Evolutionary conservation across 192 early-diverging fungal genomes (phyloP).

Genomic region (Piromyces finnis): DNA sequence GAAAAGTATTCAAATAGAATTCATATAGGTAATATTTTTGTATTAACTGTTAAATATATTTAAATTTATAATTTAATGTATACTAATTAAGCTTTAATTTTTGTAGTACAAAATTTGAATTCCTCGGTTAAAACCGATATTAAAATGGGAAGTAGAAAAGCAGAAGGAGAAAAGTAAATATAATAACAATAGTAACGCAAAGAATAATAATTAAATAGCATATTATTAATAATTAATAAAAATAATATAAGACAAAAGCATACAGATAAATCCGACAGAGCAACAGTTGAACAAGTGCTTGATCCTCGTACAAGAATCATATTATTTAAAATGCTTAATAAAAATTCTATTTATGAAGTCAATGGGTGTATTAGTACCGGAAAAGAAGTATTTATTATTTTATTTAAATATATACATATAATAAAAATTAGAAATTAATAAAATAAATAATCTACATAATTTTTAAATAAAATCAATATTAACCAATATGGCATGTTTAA

Average conservation of each 20-base stretch:
- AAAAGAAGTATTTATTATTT: conserved; percentile 45
- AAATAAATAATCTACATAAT: too few relatives aligned
- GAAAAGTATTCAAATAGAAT: conserved; percentile 49
- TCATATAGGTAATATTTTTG: conserved; percentile 47
- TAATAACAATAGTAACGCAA: too few relatives aligned
- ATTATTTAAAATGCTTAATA: conserved; percentile 86
- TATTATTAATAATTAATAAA: not conserved
- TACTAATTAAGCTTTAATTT: too few relatives aligned
- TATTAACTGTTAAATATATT: too few relatives aligned
- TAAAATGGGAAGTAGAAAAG: conserved; percentile 39
- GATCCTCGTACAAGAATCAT: conserved; percentile 97
- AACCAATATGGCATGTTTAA: too few relatives aligned
- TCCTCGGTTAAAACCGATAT: conserved; percentile 31
- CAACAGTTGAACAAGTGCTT: conserved; percentile 90
- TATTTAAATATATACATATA: not conserved
- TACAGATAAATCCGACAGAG: conserved; percentile 85
- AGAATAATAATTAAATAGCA: too few relatives aligned
- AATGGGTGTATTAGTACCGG: conserved; percentile 96
- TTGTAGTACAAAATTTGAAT: conserved; percentile 5
- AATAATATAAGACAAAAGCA: conserved; percentile 7
- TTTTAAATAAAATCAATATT: too few relatives aligned
- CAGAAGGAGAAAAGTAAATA: conserved; percentile 32
- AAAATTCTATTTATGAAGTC: conserved; percentile 73
- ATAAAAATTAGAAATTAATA: too few relatives aligned
- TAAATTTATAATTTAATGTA: too few relatives aligned